Evolutionary conservation across 1,284 basidiomycete genomes (phyloP), one percentile per base, ranked within the genome.

Genomic region (Leccinum solheimii): DNA sequence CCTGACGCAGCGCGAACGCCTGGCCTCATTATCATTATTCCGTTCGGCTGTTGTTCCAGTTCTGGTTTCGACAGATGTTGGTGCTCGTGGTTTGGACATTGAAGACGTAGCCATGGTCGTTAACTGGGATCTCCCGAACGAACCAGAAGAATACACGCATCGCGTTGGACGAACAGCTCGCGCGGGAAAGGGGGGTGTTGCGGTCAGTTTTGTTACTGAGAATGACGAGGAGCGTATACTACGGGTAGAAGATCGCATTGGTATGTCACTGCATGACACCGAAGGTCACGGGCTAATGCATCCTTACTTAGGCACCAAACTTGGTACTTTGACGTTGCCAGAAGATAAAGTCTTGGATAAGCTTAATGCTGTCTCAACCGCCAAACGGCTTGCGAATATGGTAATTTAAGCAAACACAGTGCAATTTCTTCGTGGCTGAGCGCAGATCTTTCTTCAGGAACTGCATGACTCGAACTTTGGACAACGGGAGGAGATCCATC

Each of bases 121-220:
- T 64, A 99, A 99, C 69, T 99, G 95, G 95, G 97, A 99, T 75
- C 76, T 99, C 68, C 91, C 97, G 56, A 79, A 79, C 21, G 87
- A 90, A 70, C 82, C 90, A 6, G 83, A 91, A 75, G 87, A 91
- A 75, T 90, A 92, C 72, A 91, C 88, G 11, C 90, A 92, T 75
- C 83, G 89, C n/a, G 90, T 91, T 11, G 90, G 91, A 45, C 81
- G 97, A 69, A 99, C 97, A 13, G 97, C 97, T 34, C 89, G 97
- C 71, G 93, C 91, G n/a, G 96, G 96, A 5, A 85, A 87, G 69
- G 88, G 87, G 4, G 97, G 97, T 72, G 82, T 95, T 60, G 94
- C 95, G 0, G 83, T 99, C 51, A 98, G 94, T 68, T 93, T 99
- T 72, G 92, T 99, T 58, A 97, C 95, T 3, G 97, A 99, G 77